phyloP scores from a whole-genome alignment of 2,329 filamentous ascomycete genomes.

The Pseudocercospora fuligena region DNA sequence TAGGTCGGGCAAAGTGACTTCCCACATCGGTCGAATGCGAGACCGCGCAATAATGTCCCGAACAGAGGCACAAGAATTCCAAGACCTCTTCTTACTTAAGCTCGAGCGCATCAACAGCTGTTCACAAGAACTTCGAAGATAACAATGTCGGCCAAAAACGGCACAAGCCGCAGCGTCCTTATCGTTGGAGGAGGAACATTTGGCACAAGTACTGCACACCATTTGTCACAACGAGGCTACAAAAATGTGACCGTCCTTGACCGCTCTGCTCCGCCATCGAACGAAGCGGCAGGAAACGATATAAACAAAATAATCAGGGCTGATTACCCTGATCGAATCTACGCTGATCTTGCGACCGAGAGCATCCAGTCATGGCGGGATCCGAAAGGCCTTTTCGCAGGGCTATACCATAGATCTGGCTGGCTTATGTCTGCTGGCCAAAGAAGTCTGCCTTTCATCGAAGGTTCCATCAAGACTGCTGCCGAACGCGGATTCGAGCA shows the following conservation, averaged over 20 bases:
- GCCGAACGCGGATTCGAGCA: constrained; percentile 17
- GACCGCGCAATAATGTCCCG: not conserved
- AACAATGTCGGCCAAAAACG: not conserved
- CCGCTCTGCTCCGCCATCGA: constrained; percentile 55
- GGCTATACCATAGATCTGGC: constrained; percentile 19
- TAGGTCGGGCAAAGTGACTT: not conserved
- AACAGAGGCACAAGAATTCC: not conserved
- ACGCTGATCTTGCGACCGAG: constrained; percentile 41
- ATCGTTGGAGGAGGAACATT: constrained; percentile 27
- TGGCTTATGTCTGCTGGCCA: constrained; percentile 24
- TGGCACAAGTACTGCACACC: constrained; percentile 28
- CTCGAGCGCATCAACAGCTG: not conserved
- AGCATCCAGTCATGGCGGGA: constrained; percentile 54
- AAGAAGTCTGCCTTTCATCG: constrained; percentile 19
- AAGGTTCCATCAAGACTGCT: constrained; percentile 21
- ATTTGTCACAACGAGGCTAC: constrained; percentile 48
- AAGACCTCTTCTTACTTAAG: not conserved
- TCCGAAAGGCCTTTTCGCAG: constrained; percentile 18
- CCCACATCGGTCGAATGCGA: not conserved
- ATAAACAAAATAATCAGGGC: constrained; percentile 39
- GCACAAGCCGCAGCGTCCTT: constrained; percentile 9
- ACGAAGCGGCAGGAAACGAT: constrained; percentile 42
- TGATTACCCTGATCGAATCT: constrained; percentile 35
- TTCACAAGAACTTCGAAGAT: not conserved
- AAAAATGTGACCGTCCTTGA: constrained; percentile 62